Conservation (phyloP, 2,329 filamentous ascomycete genomes). For the Penicillium glabrum region DNA sequence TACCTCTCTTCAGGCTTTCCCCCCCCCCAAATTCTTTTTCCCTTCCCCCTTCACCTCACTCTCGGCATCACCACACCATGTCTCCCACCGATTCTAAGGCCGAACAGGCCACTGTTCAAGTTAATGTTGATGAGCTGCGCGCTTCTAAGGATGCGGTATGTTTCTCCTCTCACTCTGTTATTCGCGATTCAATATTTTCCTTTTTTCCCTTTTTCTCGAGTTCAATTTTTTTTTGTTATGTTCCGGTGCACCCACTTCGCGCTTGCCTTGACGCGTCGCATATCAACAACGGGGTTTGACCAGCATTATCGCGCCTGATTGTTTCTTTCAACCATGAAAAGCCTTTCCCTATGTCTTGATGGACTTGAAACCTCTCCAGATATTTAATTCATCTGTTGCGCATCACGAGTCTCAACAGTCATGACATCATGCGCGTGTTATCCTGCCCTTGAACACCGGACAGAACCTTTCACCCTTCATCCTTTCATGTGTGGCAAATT, state of each 20-base stretch:
- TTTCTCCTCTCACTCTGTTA: slow-evolving; percentile 20
- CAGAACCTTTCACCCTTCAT: neutral
- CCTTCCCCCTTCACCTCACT: slow-evolving; percentile 29
- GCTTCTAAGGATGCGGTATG: slow-evolving; percentile 80
- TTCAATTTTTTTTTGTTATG: neutral
- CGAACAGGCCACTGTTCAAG: slow-evolving; percentile 36
- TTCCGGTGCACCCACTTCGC: slow-evolving; percentile 6
- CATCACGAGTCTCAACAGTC: neutral
- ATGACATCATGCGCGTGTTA: neutral
- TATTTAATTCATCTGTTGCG: neutral
- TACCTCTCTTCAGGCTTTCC: too few relatives aligned
- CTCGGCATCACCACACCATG: slow-evolving; percentile 34
- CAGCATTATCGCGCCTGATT: neutral
- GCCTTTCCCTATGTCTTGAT: neutral
- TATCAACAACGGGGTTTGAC: slow-evolving; percentile 11
- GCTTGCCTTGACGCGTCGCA: slow-evolving; percentile 24
- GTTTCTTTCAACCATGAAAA: neutral
- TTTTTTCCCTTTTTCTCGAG: slow-evolving; percentile 4
- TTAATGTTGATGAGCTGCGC: slow-evolving; percentile 72
- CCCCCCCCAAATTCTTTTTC: slow-evolving; percentile 21
- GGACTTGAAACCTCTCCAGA: neutral
- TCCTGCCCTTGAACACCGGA: neutral
- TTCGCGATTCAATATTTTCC: slow-evolving; percentile 4
- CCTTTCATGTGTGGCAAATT: neutral
- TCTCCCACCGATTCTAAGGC: slow-evolving; percentile 32